Conservation (phyloP, 2,329 filamentous ascomycete species). For the Pseudocercospora fijiensis region DNA sequence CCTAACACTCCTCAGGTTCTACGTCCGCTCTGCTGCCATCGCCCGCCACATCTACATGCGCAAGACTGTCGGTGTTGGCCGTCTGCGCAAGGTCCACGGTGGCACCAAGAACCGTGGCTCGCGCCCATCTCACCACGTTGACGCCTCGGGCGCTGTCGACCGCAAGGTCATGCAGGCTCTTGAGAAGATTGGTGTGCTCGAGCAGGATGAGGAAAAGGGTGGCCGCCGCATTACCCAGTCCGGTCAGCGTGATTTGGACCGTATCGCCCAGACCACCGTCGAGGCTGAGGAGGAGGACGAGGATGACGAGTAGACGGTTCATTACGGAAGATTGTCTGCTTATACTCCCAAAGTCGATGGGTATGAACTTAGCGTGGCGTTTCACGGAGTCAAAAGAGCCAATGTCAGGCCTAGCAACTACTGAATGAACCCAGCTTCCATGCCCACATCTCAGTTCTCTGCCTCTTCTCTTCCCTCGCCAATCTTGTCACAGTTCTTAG, state of each 20-base stretch:
- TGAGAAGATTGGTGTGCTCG: slow-evolving; percentile 98
- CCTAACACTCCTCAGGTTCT: slow-evolving; percentile 53
- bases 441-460: background rate
- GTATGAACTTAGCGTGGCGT: background rate
- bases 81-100: slow-evolving; percentile 94
- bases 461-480: too few species aligned
- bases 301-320: slow-evolving; percentile 37
- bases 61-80: slow-evolving; percentile 98
- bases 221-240: slow-evolving; percentile 96
- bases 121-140: slow-evolving; percentile 89
- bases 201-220: slow-evolving; percentile 98
- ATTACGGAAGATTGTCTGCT: too few species aligned
- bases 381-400: background rate
- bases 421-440: background rate
- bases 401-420: background rate
- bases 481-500: background rate
- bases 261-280: slow-evolving; percentile 53
- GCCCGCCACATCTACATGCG: slow-evolving; percentile 98
- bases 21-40: slow-evolving; percentile 85
- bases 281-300: slow-evolving; percentile 53
- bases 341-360: background rate
- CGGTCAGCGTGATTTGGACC: slow-evolving; percentile 99
- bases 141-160: slow-evolving; percentile 92
- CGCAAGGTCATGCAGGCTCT: slow-evolving; percentile 96
- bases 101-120: slow-evolving; percentile 88